Evolutionary conservation across 495 filamentous ascomycete genomes (phyloP), one percentile per base, ranked within the genome.

Genomic region (Oidiodendron maius): DNA sequence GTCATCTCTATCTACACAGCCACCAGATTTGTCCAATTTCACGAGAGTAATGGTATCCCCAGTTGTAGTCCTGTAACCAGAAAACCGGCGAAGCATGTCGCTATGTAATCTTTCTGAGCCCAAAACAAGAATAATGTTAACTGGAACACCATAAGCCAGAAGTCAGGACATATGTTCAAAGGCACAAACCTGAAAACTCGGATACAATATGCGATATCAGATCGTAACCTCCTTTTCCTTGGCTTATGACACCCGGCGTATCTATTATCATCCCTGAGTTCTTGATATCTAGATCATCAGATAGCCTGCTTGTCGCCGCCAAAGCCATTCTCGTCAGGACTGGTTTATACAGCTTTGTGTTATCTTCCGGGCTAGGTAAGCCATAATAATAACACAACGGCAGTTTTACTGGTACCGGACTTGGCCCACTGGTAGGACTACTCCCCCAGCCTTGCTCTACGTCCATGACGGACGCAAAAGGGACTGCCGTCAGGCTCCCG

Each of bases 361-460:
- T 86, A 5, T 87, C 86, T 51, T 93, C 84, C 3, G 88, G 81
- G 50, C 71, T 83, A 34, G 79, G 71, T 45, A 87, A 70, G 9
- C 90, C 90, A 65, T 89, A 90, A 57, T 87, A 87, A 58, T 96
- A 96, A n/a, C 90, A 87, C 46, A 97, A 65, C 16, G 94, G 94
- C 55, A 93, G 68, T 68, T 96, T 97, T 20, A 95, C 87, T 1
- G 93, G 89, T 13, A 93, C 78, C 11, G 81, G 76, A 51, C 83
- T 93, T 5, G 94, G 90, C 2, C 91, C 91, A 48, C 83, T 91
- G 55, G 89, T 95, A 1, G 93, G 91, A 60, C 86, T 90, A 60
- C 74, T 88, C 30, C 94, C 94, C 78, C 89, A 96, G 3, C 91
- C 90, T 44, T 93, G 86, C 58, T 89, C 87, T 1, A 95, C 77